These are phyloP conservation scores for Plantago elongata DNA, from an alignment of 257 asterid species.

Conservation along the genomic window DNA sequence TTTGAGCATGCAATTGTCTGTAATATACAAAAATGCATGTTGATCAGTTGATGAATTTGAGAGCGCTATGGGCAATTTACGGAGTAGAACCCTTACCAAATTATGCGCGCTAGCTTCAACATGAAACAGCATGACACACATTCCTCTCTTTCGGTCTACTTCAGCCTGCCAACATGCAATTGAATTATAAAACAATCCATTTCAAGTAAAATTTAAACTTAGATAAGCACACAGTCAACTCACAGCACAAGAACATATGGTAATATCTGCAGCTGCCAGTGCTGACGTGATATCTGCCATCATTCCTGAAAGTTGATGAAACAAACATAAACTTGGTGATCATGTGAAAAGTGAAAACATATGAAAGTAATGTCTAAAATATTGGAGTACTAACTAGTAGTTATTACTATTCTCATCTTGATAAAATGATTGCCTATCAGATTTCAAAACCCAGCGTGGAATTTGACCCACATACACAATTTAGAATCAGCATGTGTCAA, in stretches of 20 bases:
- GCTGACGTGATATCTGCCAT: conserved; percentile 83
- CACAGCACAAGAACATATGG: conserved; percentile 83
- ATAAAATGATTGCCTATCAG: no score
- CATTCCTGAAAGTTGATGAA: conserved; percentile 50
- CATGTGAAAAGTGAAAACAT: neutral
- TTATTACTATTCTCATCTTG: no score
- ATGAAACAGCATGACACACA: conserved; percentile 76
- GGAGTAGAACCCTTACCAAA: conserved; percentile 45
- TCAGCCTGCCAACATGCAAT: conserved; percentile 55
- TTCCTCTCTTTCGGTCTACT: conserved; percentile 59
- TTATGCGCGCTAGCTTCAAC: conserved; percentile 68
- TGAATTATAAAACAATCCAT: conserved; percentile 5
- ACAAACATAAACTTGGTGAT: neutral
- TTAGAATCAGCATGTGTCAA: no score
- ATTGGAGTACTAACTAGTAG: no score
- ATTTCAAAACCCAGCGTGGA: no score
- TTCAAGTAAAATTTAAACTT: neutral
- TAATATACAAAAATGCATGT: neutral
- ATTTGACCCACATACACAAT: no score
- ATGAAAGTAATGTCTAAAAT: no score
- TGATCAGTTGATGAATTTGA: neutral
- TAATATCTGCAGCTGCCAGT: conserved; percentile 65
- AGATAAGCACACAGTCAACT: conserved; percentile 28
- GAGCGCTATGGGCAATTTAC: neutral
- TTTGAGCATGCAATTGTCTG: conserved; percentile 63